These are phyloP conservation scores for Colletotrichum salicis DNA, from an alignment of 2,329 filamentous ascomycete genomes.

Conservation along the genomic window DNA sequence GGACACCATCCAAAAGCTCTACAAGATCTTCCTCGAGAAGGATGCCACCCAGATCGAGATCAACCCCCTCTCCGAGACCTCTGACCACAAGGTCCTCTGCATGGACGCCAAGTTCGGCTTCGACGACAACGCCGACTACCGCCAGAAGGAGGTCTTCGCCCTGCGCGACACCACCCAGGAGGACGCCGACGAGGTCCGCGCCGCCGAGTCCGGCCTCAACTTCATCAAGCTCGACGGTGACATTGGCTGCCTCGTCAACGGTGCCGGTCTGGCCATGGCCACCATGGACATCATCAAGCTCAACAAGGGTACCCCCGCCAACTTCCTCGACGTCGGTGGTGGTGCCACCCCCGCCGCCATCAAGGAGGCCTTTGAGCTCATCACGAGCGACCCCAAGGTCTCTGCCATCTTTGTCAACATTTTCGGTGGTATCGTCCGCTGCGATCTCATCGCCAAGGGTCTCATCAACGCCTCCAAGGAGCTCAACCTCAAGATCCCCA, in stretches of 20 bases:
- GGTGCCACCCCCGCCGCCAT: slow-evolving; percentile 97
- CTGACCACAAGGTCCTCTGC: slow-evolving; percentile 96
- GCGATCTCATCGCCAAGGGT: slow-evolving; percentile 95
- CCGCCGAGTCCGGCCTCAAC: slow-evolving; percentile 90
- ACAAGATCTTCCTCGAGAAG: slow-evolving; percentile 98
- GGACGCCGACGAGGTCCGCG: slow-evolving; percentile 97
- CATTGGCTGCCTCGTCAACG: slow-evolving; percentile 99
- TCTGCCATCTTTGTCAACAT: slow-evolving; percentile 99
- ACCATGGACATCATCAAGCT: slow-evolving; percentile 99
- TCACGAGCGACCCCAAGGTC: slow-evolving; percentile 98
- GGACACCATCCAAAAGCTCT: slow-evolving; percentile 97
- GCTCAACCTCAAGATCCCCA: slow-evolving; percentile 95
- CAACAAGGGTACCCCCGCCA: slow-evolving; percentile 93
- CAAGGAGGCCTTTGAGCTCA: slow-evolving; percentile 97
- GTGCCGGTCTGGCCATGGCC: slow-evolving; percentile 98
- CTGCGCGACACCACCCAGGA: slow-evolving; percentile 97
- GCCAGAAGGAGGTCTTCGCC: slow-evolving; percentile 94
- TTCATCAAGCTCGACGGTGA: slow-evolving; percentile 99
- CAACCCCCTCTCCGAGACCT: slow-evolving; percentile 98
- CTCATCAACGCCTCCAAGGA: slow-evolving; percentile 93
- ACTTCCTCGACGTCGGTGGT: slow-evolving; percentile 98
- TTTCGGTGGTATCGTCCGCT: slow-evolving; percentile 98
- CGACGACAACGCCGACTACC: slow-evolving; percentile 98
- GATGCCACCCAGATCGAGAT: slow-evolving; percentile 99
- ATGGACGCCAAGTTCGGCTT: slow-evolving; percentile 99